A percentile compares a stretch with the other conserved stretches of the same genome.
Conservation (phyloP, 2,329 filamentous ascomycete species). For the Claviceps sorghi region DNA sequence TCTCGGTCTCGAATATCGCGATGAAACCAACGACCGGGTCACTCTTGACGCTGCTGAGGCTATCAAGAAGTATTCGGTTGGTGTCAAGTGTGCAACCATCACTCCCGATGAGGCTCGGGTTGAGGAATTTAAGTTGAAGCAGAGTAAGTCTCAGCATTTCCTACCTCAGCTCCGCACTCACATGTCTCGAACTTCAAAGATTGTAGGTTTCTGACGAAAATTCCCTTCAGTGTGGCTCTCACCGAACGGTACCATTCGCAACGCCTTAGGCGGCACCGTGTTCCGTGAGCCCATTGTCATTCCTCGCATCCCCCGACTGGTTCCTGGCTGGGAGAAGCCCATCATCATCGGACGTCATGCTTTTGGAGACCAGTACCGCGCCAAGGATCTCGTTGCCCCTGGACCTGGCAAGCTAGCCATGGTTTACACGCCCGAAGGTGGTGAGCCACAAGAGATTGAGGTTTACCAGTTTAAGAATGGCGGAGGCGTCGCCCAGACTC, state of each 20-base stretch:
- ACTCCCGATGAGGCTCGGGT: constrained; percentile 94
- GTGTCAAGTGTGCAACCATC: constrained; percentile 98
- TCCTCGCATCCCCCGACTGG: constrained; percentile 76
- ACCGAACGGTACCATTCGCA: constrained; percentile 80
- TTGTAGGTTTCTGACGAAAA: constrained; percentile 1
- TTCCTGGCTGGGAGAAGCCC: constrained; percentile 95
- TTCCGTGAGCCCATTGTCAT: constrained; percentile 99
- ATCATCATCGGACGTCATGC: constrained; percentile 98
- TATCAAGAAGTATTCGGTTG: constrained; percentile 97
- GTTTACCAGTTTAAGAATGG: constrained; percentile 80
- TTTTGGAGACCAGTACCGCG: constrained; percentile 96
- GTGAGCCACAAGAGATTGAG: constrained; percentile 70
- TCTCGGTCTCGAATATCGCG: constrained; percentile 82
- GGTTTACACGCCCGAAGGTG: constrained; percentile 80
- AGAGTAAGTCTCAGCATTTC: constrained; percentile 50
- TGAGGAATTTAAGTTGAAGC: constrained; percentile 96
- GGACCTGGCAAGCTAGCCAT: constrained; percentile 82
- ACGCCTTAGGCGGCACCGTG: constrained; percentile 75
- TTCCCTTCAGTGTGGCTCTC: constrained; percentile 78
- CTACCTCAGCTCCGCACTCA: neutral
- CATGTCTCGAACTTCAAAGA: neutral
- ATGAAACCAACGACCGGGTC: constrained; percentile 92
- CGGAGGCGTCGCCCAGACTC: constrained; percentile 80
- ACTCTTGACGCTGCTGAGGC: constrained; percentile 90
- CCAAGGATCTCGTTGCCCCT: constrained; percentile 75